Base-by-base conservation (phyloP, 805 yeast genomes). In the Candida ipomoeae region DNA sequence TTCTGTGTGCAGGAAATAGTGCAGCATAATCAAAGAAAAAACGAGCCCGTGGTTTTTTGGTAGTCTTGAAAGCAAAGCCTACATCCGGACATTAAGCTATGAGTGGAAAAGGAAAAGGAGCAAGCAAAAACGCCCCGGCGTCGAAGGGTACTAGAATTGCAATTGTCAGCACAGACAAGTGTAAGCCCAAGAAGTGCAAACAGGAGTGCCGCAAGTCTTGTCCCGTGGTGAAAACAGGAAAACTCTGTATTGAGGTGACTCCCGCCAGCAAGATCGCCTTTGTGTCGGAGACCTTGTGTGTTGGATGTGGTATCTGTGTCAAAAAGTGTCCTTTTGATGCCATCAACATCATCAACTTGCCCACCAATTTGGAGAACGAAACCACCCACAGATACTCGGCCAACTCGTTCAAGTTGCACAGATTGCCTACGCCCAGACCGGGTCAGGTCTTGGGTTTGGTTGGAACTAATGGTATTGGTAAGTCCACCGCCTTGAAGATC, bases 241-340 rank as follows among this genome's bases (percentile, higher is more conserved):
- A 91, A 69, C 80, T 91, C 55, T 94, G 99, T 84, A 94, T 94
- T 64, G 99, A 94, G 71, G 99, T 94, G 44, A 73, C 88, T 0
- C 96, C 98, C 55, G 80, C 84, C 18, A 82, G 87, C 54, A 94
- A 94, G 66, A 89, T 94, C 64, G 96, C 98, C 14, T 94, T 91
- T 69, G 89, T 94, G 52, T 88, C 96, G 15, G 99, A 94, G 68
- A 88, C 76, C 37, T 76, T 94, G 66, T 94, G 99, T 80, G 92
- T 94, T 62, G 99, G 99, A 68, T 94, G 99, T 79, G 99, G 99
- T 90, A 94, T 94, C 62, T 94, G 99, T 81, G 96, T 91, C 48
- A 94, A 94, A 72, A 94, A 90, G 69, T 94, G 99, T 74, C 99
- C 99, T 31, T 94, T 94, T 66, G 96, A 92, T 64, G 99, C 99